A percentile compares a stretch with the other conserved stretches of the same genome.
Conservation (phyloP, 306 rosid genomes). For the Dryas alaskensis region DNA sequence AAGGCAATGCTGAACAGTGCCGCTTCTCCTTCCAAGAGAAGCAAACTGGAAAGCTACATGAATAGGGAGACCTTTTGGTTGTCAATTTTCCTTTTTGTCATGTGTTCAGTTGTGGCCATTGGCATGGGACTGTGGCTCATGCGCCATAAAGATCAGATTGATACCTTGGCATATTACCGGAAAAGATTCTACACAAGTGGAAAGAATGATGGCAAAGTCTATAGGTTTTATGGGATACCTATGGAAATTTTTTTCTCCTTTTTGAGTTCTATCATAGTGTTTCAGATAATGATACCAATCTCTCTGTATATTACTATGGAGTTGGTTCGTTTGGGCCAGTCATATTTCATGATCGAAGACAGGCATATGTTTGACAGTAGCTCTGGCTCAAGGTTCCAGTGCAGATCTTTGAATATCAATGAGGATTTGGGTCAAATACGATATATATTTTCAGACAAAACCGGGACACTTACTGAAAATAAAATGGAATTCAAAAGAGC, state of each 20-base stretch:
- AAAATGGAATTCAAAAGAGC: constrained; percentile 95
- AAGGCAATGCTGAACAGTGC: constrained; percentile 98
- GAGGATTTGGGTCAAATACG: constrained; percentile 98
- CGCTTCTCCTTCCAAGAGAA: constrained; percentile 88
- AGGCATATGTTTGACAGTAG: constrained; percentile 57
- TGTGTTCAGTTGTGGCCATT: constrained; percentile 87
- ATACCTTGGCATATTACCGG: constrained; percentile 86
- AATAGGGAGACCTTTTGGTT: constrained; percentile 90
- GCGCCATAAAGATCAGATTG: constrained; percentile 65
- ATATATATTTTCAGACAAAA: constrained; percentile 90
- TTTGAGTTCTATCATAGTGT: constrained; percentile 90
- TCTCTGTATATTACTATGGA: constrained; percentile 97
- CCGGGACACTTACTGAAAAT: constrained; percentile 96
- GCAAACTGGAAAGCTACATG: constrained; percentile 85
- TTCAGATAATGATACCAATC: constrained; percentile 99
- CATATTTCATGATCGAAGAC: constrained; percentile 96
- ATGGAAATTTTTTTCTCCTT: constrained; percentile 91
- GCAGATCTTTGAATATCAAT: constrained; percentile 94
- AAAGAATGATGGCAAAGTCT: constrained; percentile 44
- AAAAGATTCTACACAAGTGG: constrained; percentile 49
- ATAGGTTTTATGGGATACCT: constrained; percentile 77
- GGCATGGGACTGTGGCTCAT: constrained; percentile 83
- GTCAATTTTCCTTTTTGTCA: constrained; percentile 68
- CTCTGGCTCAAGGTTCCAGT: constrained; percentile 89
- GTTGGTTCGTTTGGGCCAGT: constrained; percentile 95